phyloP scores from a whole-genome alignment of 257 asterid species.

The Rubia yunnanensis region DNA sequence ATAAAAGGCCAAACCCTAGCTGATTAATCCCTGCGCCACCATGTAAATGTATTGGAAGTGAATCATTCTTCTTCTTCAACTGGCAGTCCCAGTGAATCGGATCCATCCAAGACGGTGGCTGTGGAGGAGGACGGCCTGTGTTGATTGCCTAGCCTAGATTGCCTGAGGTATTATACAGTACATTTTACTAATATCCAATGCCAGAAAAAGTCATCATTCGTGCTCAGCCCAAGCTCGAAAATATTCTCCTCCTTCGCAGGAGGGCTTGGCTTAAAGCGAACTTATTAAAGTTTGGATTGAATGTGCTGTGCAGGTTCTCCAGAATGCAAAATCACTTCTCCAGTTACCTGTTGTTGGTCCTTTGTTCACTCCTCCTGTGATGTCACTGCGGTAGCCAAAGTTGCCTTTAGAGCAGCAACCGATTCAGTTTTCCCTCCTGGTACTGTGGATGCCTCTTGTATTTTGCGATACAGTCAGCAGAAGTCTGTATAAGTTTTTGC shows the following conservation, averaged over 20 bases:
- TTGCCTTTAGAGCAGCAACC: constrained; percentile 76
- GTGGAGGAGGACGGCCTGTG: too few species aligned
- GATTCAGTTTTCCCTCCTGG: constrained; percentile 96
- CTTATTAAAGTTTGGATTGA: background rate
- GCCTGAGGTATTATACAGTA: background rate
- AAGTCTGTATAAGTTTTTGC: constrained; percentile 20
- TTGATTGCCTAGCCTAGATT: background rate
- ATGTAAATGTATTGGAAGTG: too few species aligned
- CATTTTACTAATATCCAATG: background rate
- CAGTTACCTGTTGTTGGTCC: constrained; percentile 86
- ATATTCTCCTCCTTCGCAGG: too few species aligned
- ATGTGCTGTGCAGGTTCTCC: constrained; percentile 53
- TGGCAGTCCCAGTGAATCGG: too few species aligned
- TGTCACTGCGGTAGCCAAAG: constrained; percentile 75
- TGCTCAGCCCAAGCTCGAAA: background rate
- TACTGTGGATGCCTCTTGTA: constrained; percentile 62
- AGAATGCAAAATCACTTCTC: constrained; percentile 52
- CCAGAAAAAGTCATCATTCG: background rate
- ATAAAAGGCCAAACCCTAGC: too few species aligned
- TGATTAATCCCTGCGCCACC: too few species aligned
- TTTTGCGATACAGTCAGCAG: constrained; percentile 62
- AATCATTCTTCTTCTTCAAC: too few species aligned
- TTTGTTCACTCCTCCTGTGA: constrained; percentile 68
- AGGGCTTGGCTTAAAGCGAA: background rate
- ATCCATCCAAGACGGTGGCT: too few species aligned